Evolutionary conservation across 2,329 filamentous ascomycete genomes (phyloP).

Genomic region (Xylariaceae sp.): DNA sequence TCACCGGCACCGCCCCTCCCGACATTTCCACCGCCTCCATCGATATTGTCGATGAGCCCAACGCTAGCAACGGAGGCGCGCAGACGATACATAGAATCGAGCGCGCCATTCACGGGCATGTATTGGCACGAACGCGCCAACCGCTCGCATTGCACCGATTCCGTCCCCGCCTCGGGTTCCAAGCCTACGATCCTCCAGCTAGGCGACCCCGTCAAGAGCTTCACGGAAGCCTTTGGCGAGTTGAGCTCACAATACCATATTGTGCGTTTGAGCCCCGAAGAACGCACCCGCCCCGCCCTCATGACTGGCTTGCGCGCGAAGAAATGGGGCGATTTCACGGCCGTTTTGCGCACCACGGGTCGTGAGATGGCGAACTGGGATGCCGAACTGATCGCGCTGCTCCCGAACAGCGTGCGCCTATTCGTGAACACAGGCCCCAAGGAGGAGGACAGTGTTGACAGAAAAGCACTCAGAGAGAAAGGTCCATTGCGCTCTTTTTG

Average conservation of each 20-base stretch:
- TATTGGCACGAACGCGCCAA: background rate
- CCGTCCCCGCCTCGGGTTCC: conserved; percentile 18
- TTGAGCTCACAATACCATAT: conserved; percentile 44
- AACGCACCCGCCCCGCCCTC: conserved; percentile 48
- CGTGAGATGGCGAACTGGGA: conserved; percentile 63
- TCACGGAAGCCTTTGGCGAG: conserved; percentile 41
- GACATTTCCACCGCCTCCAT: conserved; percentile 6
- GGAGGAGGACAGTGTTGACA: conserved; percentile 59
- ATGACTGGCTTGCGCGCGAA: conserved; percentile 44
- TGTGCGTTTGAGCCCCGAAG: conserved; percentile 44
- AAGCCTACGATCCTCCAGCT: conserved; percentile 64
- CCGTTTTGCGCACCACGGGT: conserved; percentile 52
- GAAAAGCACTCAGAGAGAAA: conserved; percentile 52
- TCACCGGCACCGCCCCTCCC: conserved; percentile 35
- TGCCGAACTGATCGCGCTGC: conserved; percentile 48
- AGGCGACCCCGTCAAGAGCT: conserved; percentile 57
- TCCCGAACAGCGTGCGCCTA: conserved; percentile 50
- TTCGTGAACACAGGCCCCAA: conserved; percentile 45
- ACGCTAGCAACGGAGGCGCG: conserved; percentile 3
- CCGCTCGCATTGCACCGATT: conserved; percentile 16
- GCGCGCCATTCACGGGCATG: too few species aligned
- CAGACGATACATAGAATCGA: too few species aligned
- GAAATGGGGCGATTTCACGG: conserved; percentile 50
- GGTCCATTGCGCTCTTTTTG: conserved; percentile 35
- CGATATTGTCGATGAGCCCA: conserved; percentile 12